Conservation (phyloP, 495 filamentous ascomycete species). For the Daldinia childiae region DNA sequence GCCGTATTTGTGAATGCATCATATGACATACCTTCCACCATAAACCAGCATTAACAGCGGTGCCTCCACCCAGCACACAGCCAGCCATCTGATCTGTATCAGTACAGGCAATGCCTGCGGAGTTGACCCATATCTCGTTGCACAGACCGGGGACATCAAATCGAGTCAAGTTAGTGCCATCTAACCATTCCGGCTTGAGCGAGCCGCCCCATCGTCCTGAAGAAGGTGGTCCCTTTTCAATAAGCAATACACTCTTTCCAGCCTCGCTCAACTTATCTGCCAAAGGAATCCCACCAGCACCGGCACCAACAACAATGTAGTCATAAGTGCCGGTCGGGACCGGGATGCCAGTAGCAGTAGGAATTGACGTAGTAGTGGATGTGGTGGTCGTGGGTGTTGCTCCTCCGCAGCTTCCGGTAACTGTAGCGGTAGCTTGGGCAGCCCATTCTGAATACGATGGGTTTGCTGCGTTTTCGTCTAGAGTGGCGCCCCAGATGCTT, state of each 20-base stretch:
- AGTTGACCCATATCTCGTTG: slow-evolving; percentile 73
- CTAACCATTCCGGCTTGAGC: slow-evolving; percentile 68
- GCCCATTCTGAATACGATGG: slow-evolving; percentile 57
- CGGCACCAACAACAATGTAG: slow-evolving; percentile 73
- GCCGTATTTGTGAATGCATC: not conserved
- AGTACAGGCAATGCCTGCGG: slow-evolving; percentile 69
- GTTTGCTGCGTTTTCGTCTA: slow-evolving; percentile 52
- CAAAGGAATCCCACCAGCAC: slow-evolving; percentile 71
- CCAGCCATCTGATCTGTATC: slow-evolving; percentile 79
- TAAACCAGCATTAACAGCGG: slow-evolving; percentile 75
- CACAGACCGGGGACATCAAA: slow-evolving; percentile 85
- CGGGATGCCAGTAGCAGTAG: slow-evolving; percentile 52
- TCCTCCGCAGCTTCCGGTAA: slow-evolving; percentile 48
- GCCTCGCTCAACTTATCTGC: slow-evolving; percentile 71
- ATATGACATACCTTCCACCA: slow-evolving; percentile 58
- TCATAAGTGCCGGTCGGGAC: slow-evolving; percentile 66
- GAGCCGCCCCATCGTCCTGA: slow-evolving; percentile 67
- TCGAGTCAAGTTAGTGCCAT: slow-evolving; percentile 72
- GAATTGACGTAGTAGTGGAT: slow-evolving; percentile 43
- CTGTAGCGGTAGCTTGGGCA: slow-evolving; percentile 44
- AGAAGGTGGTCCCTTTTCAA: slow-evolving; percentile 71
- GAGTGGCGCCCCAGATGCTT: slow-evolving; percentile 54
- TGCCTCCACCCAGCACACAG: slow-evolving; percentile 80
- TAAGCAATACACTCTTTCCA: slow-evolving; percentile 70
- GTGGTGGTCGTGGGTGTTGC: slow-evolving; percentile 43